Evolutionary conservation across 164 flowering plant genomes (phyloP), one percentile per base, ranked within the genome.

Genomic region (Stephania japonica): DNA sequence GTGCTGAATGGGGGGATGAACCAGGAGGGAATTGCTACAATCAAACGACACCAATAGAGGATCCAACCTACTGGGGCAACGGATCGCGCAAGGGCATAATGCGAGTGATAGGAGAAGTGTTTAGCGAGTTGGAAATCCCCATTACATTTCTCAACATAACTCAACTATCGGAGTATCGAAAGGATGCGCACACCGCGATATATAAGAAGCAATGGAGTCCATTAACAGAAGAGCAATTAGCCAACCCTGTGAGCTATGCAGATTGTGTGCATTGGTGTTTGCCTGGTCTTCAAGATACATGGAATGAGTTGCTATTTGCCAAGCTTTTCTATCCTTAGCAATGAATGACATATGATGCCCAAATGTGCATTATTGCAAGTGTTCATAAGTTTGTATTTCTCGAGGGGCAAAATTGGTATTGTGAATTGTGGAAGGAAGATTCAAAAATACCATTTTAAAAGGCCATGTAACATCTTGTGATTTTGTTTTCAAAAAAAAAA

Each of bases 201-300:
- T 90, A 91, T 88, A 93, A 91, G 93, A 89, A 88, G 87, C 98
- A 92, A 19, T 91, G 98, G 98, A 85, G 25, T 24, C 94, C 94
- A 8, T 67, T 89, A 26, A 91, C 90, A 0, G 83, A 90, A 0
- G 89, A 87, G 81, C 96, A 95, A 74, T 8, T 88, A 19, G 93
- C 91, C 0, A 87, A 90, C 73, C 99, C 99, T 0, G 75, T 43
- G 1, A 87, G 94, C 80, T 93, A 91, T 32, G 91, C 99, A 0
- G 99, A 94, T 74, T 91, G 98, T 26, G 85, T 85, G 19, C 97
- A 95, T 72, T 92, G 98, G 98, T 95, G 99, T 73, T 76, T 95
- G 83, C 98, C 99, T 32, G 97, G 99, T 26, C 86, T 92, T 67
- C 99, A 89, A 76, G 99, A 95, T 78, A 90, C 92, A 12, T 95